Percentiles rank a stretch among this genome's conserved stretches.
Conservation (phyloP, 176 grass and related monocot genomes). For the sorghum (Sorghum bicolor) region Sorghum_bicolor_NCBIv3 NC_012878.2:51715001-51715500, state of each 20-base stretch:
- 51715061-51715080: slow-evolving; percentile 1
- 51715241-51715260: background rate
- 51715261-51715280: background rate
- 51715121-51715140: background rate
- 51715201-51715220: background rate
- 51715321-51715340: too few species aligned
- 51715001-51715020: background rate
- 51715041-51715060: background rate
- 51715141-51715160: background rate
- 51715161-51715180: background rate
- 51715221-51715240: background rate
- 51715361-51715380: background rate
- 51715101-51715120: background rate
- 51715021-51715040: background rate
- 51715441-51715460: background rate
- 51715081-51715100: too few species aligned
- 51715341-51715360: background rate
- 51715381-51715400: background rate
- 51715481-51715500: background rate
- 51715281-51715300: too few species aligned
- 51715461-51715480: background rate
- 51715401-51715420: too few species aligned
- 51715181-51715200: background rate
- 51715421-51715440: background rate
- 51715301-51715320: too few species aligned